Evolutionary conservation across 257 asterid genomes (phyloP).

Genomic region (Petunia secreta): DNA sequence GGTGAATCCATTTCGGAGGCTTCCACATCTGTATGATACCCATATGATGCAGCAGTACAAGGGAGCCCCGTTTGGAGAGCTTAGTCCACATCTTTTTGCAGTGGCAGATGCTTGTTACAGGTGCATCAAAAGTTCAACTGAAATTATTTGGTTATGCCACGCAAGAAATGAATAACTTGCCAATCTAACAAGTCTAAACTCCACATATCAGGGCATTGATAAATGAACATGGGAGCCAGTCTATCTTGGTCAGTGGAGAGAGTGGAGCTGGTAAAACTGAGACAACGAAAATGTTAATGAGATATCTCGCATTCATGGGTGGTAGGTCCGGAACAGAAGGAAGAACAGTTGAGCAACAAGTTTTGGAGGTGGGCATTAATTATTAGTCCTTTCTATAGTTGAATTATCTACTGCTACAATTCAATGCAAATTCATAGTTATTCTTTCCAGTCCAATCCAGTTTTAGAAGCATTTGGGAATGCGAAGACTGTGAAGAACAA

Average conservation of each 20-base stretch:
- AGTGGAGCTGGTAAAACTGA: constrained; percentile 98
- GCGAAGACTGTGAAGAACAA: constrained; percentile 94
- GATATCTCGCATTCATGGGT: constrained; percentile 97
- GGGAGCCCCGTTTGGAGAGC: constrained; percentile 95
- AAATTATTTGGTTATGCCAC: neutral
- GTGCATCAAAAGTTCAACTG: constrained; percentile 37
- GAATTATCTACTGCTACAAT: constrained; percentile 5
- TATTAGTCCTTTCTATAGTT: constrained; percentile 20
- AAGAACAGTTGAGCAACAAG: constrained; percentile 97
- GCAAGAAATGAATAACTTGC: neutral
- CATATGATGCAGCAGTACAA: constrained; percentile 96
- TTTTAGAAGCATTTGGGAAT: constrained; percentile 95
- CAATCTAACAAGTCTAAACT: constrained; percentile 27
- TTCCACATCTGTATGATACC: constrained; percentile 89
- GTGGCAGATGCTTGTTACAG: constrained; percentile 94
- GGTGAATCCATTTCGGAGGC: constrained; percentile 86
- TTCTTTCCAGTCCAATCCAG: constrained; percentile 85
- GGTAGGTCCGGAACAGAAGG: constrained; percentile 90
- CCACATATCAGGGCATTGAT: constrained; percentile 64
- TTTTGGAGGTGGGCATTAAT: constrained; percentile 70
- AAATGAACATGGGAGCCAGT: constrained; percentile 89
- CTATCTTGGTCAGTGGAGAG: constrained; percentile 97
- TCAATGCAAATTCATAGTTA: constrained; percentile 29
- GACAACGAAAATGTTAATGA: constrained; percentile 95
- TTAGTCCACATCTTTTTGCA: constrained; percentile 96